These are phyloP conservation scores for Kernera saxatilis DNA, from an alignment of 345 rosid genomes.

Conservation along the genomic window DNA sequence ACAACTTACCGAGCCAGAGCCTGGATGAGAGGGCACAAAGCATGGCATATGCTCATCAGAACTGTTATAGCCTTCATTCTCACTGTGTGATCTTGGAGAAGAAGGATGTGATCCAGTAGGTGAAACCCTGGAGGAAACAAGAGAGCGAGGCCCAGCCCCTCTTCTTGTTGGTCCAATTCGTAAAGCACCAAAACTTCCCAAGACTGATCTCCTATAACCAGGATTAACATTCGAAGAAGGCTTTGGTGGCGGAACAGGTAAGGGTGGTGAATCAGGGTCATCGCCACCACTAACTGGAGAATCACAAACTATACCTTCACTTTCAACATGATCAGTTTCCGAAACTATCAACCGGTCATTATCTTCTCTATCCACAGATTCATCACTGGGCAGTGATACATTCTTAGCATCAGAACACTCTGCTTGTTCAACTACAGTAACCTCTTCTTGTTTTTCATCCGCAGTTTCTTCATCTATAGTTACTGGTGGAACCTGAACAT, in stretches of 20 bases:
- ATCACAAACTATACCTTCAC: conserved; percentile 48
- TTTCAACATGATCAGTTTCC: conserved; percentile 40
- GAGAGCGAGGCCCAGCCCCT: conserved; percentile 61
- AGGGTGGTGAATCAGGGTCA: conserved; percentile 65
- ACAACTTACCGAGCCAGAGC: conserved; percentile 64
- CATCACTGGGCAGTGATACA: conserved; percentile 37
- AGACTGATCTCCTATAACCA: conserved; percentile 43
- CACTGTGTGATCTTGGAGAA: conserved; percentile 91
- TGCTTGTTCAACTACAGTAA: conserved; percentile 40
- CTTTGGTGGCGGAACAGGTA: conserved; percentile 89
- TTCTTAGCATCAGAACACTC: conserved; percentile 56
- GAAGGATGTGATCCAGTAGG: conserved; percentile 91
- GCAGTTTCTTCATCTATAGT: conserved; percentile 61
- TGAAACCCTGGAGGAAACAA: conserved; percentile 67
- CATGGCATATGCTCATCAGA: conserved; percentile 96
- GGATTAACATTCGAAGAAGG: conserved; percentile 39
- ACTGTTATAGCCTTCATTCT: conserved; percentile 93
- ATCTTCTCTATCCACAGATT: conserved; percentile 36
- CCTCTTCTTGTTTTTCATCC: conserved; percentile 53
- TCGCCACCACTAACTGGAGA: conserved; percentile 34
- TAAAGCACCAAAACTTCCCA: conserved; percentile 48
- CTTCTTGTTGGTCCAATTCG: conserved; percentile 65
- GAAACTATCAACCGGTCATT: conserved; percentile 34
- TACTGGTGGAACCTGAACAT: conserved; percentile 36
- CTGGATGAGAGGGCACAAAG: conserved; percentile 66